phyloP scores from a whole-genome alignment of 2,329 filamentous ascomycete genomes.

The Neocucurbitaria cava region DNA sequence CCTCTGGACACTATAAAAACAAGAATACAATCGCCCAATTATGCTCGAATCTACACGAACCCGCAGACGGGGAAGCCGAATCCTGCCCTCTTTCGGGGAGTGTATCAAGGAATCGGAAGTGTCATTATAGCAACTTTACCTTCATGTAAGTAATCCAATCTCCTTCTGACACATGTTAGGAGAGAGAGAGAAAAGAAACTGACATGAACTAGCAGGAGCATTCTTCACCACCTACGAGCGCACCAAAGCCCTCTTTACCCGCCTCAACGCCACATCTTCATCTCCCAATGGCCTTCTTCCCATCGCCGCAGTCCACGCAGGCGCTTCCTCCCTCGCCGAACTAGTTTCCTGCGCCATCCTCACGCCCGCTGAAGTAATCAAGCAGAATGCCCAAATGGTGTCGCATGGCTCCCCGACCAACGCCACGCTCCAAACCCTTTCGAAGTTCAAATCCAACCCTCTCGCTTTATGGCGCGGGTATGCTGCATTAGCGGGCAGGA shows the following conservation, averaged over 20 bases:
- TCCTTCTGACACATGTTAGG: too few species aligned
- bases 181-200: slow-evolving; percentile 7
- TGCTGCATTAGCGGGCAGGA: slow-evolving; percentile 79
- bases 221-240: slow-evolving; percentile 93
- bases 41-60: slow-evolving; percentile 70
- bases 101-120: slow-evolving; percentile 88
- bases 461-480: slow-evolving; percentile 73
- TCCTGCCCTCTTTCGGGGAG: slow-evolving; percentile 68
- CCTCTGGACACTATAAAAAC: slow-evolving; percentile 92
- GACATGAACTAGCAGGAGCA: slow-evolving; percentile 66
- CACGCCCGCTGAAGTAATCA: slow-evolving; percentile 88
- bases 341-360: slow-evolving; percentile 85
- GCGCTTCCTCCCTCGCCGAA: slow-evolving; percentile 78
- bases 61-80: slow-evolving; percentile 62
- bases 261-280: slow-evolving; percentile 50
- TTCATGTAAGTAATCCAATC: slow-evolving; percentile 62
- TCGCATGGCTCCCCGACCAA: slow-evolving; percentile 47
- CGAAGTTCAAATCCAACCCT: slow-evolving; percentile 63
- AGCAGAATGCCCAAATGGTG: slow-evolving; percentile 92
- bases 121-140: slow-evolving; percentile 87
- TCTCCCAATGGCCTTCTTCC: slow-evolving; percentile 60
- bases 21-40: slow-evolving; percentile 79
- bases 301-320: slow-evolving; percentile 72
- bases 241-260: slow-evolving; percentile 69
- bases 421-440: slow-evolving; percentile 64